Evolutionary conservation across 2,329 filamentous ascomycete species (phyloP).

Genomic region (Cercospora zeina): DNA sequence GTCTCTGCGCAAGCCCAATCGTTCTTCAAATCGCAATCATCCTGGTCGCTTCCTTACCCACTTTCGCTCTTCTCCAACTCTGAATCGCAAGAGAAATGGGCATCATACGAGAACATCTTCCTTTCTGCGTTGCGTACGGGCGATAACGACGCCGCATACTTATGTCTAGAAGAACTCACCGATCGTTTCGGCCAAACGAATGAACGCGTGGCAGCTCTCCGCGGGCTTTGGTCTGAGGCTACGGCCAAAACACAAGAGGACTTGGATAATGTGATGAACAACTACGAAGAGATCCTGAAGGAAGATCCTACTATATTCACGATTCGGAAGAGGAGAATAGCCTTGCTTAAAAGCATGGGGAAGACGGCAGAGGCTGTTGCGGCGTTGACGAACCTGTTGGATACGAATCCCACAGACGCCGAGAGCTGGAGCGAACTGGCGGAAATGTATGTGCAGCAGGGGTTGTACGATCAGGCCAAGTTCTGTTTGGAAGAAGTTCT

Average conservation of each 20-base stretch:
- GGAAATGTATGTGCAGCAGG: slow-evolving; percentile 79
- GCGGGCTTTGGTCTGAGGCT: slow-evolving; percentile 82
- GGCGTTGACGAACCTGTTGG: slow-evolving; percentile 72
- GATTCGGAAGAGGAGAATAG: slow-evolving; percentile 79
- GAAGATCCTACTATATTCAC: slow-evolving; percentile 78
- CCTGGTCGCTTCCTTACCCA: slow-evolving; percentile 49
- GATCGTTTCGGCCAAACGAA: slow-evolving; percentile 80
- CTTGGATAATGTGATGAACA: slow-evolving; percentile 68
- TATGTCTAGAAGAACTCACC: slow-evolving; percentile 73
- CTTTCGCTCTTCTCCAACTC: slow-evolving; percentile 53
- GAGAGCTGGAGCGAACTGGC: slow-evolving; percentile 92
- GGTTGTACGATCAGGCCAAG: slow-evolving; percentile 77
- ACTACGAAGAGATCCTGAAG: slow-evolving; percentile 74
- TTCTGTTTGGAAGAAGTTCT: slow-evolving; percentile 90
- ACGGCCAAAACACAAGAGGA: slow-evolving; percentile 65
- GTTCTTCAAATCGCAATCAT: slow-evolving; percentile 42
- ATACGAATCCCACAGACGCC: slow-evolving; percentile 82
- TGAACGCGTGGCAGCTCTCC: slow-evolving; percentile 80
- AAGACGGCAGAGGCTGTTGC: slow-evolving; percentile 70
- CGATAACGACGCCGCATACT: slow-evolving; percentile 73
- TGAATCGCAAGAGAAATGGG: slow-evolving; percentile 81
- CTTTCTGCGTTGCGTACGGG: slow-evolving; percentile 80
- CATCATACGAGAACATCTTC: slow-evolving; percentile 81
- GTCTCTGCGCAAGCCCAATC: slow-evolving; percentile 52
- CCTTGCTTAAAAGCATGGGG: slow-evolving; percentile 73